These are phyloP conservation scores for Inonotus obliquus DNA, from an alignment of 1,284 basidiomycete species.

Conservation along the genomic window DNA sequence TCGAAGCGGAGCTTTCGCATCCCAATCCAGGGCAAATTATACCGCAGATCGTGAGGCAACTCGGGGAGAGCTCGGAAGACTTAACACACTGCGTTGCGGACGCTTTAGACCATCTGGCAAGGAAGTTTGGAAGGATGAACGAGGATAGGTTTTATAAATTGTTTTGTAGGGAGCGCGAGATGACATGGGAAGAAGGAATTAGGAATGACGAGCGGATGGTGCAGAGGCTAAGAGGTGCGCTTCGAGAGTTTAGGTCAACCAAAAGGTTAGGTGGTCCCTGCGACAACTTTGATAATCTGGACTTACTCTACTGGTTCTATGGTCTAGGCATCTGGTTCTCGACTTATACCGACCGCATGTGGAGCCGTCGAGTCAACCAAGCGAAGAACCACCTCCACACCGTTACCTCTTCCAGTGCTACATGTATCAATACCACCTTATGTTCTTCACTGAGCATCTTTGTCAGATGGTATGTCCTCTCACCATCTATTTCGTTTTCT, in stretches of 20 bases:
- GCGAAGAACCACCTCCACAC: slow-evolving; percentile 47
- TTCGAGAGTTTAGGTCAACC: slow-evolving; percentile 10
- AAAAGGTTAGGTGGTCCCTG: too few relatives aligned
- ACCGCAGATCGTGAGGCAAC: slow-evolving; percentile 44
- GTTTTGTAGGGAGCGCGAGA: slow-evolving; percentile 51
- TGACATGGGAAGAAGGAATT: slow-evolving; percentile 12
- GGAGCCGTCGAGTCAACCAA: slow-evolving; percentile 31
- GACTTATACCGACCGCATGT: slow-evolving; percentile 68
- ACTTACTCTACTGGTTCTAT: too few relatives aligned
- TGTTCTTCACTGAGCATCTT: slow-evolving; percentile 35
- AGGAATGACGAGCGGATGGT: neutral
- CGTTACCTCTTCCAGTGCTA: slow-evolving; percentile 64
- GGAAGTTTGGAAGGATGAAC: slow-evolving; percentile 47
- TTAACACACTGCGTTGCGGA: slow-evolving; percentile 47
- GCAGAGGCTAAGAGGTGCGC: neutral
- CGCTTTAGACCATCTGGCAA: slow-evolving; percentile 42
- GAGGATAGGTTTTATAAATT: slow-evolving; percentile 45
- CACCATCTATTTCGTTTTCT: too few relatives aligned
- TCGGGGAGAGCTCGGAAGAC: slow-evolving; percentile 52
- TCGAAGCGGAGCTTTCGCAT: slow-evolving; percentile 57
- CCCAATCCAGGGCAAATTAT: slow-evolving; percentile 49
- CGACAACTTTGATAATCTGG: too few relatives aligned
- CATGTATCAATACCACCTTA: slow-evolving; percentile 71
- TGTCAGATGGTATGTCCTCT: slow-evolving; percentile 23
- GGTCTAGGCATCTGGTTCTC: slow-evolving; percentile 57